Conservation (phyloP, 2,329 filamentous ascomycete species). For the Venturia carpophila region DNA sequence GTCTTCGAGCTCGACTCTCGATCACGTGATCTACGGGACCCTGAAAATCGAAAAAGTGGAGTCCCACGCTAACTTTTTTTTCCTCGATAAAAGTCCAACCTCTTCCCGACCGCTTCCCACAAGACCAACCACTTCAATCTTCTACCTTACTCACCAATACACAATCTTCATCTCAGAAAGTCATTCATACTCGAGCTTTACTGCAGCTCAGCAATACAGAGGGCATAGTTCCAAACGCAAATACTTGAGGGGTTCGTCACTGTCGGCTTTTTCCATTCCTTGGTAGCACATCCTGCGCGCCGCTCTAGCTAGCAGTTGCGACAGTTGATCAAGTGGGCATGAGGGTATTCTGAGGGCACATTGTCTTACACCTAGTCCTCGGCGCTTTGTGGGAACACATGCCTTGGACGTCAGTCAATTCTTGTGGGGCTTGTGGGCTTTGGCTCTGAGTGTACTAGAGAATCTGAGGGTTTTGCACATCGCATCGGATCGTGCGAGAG, state of each 20-base stretch:
- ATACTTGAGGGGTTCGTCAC: constrained; percentile 13
- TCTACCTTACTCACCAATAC: neutral
- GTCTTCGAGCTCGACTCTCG: neutral
- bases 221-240: constrained; percentile 10
- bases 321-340: constrained; percentile 34
- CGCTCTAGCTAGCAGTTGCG: constrained; percentile 24
- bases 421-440: constrained; percentile 41
- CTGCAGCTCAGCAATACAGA: constrained; percentile 13
- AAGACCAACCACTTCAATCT: neutral
- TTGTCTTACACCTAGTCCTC: constrained; percentile 29
- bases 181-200: constrained; percentile 11
- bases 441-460: constrained; percentile 23
- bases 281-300: constrained; percentile 23
- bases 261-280: constrained; percentile 24
- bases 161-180: neutral
- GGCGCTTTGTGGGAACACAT: constrained; percentile 47
- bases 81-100: neutral
- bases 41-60: constrained; percentile 6
- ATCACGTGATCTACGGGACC: neutral
- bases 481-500: constrained; percentile 5
- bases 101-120: neutral
- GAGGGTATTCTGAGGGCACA: constrained; percentile 29
- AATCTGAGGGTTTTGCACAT: constrained; percentile 31
- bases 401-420: constrained; percentile 36
- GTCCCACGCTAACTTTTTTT: neutral